These are phyloP conservation scores for Hirsutella minnesotensis DNA, from an alignment of 2,329 filamentous ascomycete genomes.

Conservation along the genomic window DNA sequence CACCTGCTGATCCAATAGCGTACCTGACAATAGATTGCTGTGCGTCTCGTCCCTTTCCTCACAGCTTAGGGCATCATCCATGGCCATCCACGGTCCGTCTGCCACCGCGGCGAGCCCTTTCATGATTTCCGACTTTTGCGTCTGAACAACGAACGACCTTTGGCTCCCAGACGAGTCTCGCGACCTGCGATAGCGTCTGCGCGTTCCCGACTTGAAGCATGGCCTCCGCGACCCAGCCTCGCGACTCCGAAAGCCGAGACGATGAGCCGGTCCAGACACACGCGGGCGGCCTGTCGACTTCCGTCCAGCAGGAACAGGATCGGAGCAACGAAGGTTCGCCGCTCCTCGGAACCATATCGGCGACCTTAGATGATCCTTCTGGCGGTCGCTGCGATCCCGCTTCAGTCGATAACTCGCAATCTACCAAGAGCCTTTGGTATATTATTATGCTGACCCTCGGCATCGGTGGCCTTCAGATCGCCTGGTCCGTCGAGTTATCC, in stretches of 20 bases:
- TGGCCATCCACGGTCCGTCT: too few species aligned
- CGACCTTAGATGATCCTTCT: too few species aligned
- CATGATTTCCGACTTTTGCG: not conserved
- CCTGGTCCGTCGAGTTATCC: constrained; percentile 90
- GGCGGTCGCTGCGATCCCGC: not conserved
- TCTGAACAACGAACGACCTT: not conserved
- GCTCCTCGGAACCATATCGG: not conserved
- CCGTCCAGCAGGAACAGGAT: not conserved
- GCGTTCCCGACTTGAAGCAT: not conserved
- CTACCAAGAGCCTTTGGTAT: constrained; percentile 75
- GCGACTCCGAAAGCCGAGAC: not conserved
- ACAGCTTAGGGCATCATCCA: too few species aligned
- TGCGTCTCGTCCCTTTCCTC: too few species aligned
- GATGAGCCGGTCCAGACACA: not conserved
- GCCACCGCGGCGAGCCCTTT: too few species aligned
- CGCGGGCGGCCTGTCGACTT: not conserved
- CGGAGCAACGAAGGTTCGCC: not conserved
- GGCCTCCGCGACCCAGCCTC: not conserved
- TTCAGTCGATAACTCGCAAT: constrained; percentile 28
- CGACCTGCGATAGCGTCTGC: not conserved
- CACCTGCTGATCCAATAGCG: not conserved
- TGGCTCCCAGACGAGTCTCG: not conserved
- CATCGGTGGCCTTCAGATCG: constrained; percentile 82
- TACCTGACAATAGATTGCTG: not conserved
- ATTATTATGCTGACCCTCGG: constrained; percentile 75